These are phyloP conservation scores for Xylaria sp. DNA, from an alignment of 2,329 filamentous ascomycete genomes.

Conservation along the genomic window DNA sequence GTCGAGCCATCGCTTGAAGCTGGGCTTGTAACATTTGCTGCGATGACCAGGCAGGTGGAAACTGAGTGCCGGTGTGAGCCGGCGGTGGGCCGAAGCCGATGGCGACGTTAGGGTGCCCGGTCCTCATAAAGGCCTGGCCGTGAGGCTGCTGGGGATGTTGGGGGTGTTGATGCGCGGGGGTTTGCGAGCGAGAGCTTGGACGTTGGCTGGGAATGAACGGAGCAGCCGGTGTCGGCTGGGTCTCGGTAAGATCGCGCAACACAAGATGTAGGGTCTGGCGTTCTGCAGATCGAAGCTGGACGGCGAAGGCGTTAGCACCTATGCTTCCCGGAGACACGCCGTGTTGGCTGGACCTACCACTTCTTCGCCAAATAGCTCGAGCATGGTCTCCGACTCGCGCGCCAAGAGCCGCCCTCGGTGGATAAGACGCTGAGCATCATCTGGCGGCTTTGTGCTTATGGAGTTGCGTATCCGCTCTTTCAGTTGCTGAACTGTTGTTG, in stretches of 20 bases:
- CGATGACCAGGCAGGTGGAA: constrained; percentile 38
- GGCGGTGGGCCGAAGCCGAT: constrained; percentile 42
- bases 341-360: constrained; percentile 54
- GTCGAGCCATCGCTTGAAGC: constrained; percentile 28
- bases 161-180: constrained; percentile 29
- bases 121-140: constrained; percentile 32
- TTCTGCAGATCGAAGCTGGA: constrained; percentile 47
- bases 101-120: constrained; percentile 38
- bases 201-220: constrained; percentile 36
- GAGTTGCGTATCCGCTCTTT: constrained; percentile 68
- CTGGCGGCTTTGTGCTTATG: constrained; percentile 61
- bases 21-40: constrained; percentile 39
- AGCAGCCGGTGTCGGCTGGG: constrained; percentile 37
- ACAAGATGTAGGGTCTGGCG: constrained; percentile 51
- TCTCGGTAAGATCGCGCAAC: constrained; percentile 48
- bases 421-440: constrained; percentile 69
- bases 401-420: constrained; percentile 67
- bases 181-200: constrained; percentile 31
- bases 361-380: constrained; percentile 67
- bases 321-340: background rate
- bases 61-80: constrained; percentile 21
- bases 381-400: constrained; percentile 65
- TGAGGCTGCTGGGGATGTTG: constrained; percentile 38
- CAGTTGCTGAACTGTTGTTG: constrained; percentile 66
- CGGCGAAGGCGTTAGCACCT: constrained; percentile 26